Evolutionary conservation across 1,139 yeast species (phyloP).

Genomic region (Magnusiomyces magnusii): DNA sequence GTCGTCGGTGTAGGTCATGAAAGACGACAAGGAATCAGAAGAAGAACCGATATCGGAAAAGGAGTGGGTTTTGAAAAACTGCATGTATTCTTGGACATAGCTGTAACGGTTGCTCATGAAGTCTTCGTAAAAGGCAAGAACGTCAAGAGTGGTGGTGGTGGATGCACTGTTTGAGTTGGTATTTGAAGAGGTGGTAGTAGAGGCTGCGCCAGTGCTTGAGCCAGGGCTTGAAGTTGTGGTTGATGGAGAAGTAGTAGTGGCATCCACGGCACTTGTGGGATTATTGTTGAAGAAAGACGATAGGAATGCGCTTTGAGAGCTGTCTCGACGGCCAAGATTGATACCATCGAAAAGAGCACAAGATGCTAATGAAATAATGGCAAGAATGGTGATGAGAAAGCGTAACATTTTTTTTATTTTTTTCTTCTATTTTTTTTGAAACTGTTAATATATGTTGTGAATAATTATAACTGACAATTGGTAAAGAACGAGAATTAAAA

Average conservation of each 20-base stretch:
- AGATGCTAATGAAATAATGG: not conserved
- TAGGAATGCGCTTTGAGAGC: not conserved
- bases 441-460: no score
- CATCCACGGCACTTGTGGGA: no score
- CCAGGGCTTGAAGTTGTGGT: not conserved
- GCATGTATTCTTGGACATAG: conserved; percentile 9
- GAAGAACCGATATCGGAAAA: conserved; percentile 2
- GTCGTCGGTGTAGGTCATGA: conserved; percentile 14
- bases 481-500: not conserved
- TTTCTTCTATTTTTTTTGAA: no score
- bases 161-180: no score
- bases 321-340: not conserved
- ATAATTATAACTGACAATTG: not conserved
- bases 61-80: conserved; percentile 14
- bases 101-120: conserved; percentile 12
- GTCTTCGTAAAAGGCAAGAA: conserved; percentile 13
- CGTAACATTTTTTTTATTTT: not conserved
- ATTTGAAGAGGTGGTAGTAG: conserved; percentile 1
- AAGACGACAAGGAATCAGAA: conserved; percentile 6
- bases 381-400: not conserved
- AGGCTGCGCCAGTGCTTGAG: not conserved
- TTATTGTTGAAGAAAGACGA: not conserved
- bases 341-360: not conserved
- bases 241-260: no score
- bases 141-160: conserved; percentile 5